These are phyloP conservation scores for Arthrobotrys conoides DNA, from an alignment of 2,329 filamentous ascomycete genomes.

Conservation along the genomic window DNA sequence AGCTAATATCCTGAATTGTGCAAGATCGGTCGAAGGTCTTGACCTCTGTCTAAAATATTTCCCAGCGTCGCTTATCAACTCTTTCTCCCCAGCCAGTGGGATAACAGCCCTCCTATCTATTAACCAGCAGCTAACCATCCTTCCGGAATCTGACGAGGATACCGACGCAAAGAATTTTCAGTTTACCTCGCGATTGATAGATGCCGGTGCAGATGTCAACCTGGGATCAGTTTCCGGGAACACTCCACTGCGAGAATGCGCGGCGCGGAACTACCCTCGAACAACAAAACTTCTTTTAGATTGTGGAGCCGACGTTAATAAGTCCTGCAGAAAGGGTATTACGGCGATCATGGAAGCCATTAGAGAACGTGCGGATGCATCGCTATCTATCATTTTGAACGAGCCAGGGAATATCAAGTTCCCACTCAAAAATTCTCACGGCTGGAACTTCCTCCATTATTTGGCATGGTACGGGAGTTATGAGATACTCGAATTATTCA, in stretches of 20 bases:
- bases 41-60: background rate
- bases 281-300: background rate
- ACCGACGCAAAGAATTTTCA: too few species aligned
- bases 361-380: accelerated
- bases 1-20: background rate
- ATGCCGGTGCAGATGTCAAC: slow-evolving; percentile 5
- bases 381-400: background rate
- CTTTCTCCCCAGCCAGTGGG: too few species aligned
- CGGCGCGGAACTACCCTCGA: too few species aligned
- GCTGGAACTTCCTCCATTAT: slow-evolving; percentile 15
- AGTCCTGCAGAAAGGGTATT: background rate
- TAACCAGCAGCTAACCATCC: too few species aligned
- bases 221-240: background rate
- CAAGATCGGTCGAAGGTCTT: background rate
- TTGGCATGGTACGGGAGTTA: background rate
- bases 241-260: background rate
- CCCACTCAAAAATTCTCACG: background rate
- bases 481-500: background rate
- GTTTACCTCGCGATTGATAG: background rate
- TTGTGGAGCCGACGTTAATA: background rate
- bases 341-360: background rate
- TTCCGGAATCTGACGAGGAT: too few species aligned
- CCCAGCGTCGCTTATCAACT: background rate
- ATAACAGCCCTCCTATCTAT: too few species aligned
- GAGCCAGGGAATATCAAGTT: background rate